Base-by-base conservation (phyloP, 2,329 filamentous ascomycete genomes). In the Fusarium continuum region DNA sequence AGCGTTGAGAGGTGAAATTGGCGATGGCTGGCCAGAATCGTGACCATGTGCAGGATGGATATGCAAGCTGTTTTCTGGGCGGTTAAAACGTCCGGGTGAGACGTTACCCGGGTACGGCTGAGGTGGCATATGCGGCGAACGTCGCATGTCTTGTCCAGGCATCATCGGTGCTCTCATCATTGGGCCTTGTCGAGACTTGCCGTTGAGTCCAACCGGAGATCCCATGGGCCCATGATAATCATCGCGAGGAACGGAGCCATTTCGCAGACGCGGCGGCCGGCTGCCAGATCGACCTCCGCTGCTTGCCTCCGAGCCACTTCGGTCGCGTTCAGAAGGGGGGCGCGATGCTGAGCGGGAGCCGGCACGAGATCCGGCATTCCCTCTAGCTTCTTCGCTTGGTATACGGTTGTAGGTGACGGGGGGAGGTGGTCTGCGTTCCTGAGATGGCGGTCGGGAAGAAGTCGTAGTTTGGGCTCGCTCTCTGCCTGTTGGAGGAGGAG, bases 281-380 rank as follows among this genome's bases (percentile, higher is more conserved):
- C 75, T 78, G 25, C 74, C 74, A 19, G 76, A 75, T 40, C 75
- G 73, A 9, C 75, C 76, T 23, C 77, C 77, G n/a, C 73, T 79
- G 71, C 83, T 85, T 4, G 83, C 77, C 19, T 86, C 83, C 0
- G 84, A 86, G 26, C 83, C 83, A 61, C 84, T 86, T 35, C 84
- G 77, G 36, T 85, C 80, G 9, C 83, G 78, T 36, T 85, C 83
- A 0, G 77, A 76, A 19, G 75, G 66, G 14, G 70, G 70, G 23
- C 70, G 70, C 6, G 74, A 78, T 19, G 60, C 70, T 19, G 70
- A 64, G 20, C 61, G 61, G 13, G 61, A 62, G 13, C 44, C 57
- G 19, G 69, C 35, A n/a, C 58, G 58, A 10, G 59, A 64, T 17
- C 55, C 56, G 9, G 62, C 66, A 22, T 72, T 70, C 17, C 71